These are phyloP conservation scores for Penicillium brevicompactum DNA, from an alignment of 2,329 filamentous ascomycete species.

Conservation along the genomic window DNA sequence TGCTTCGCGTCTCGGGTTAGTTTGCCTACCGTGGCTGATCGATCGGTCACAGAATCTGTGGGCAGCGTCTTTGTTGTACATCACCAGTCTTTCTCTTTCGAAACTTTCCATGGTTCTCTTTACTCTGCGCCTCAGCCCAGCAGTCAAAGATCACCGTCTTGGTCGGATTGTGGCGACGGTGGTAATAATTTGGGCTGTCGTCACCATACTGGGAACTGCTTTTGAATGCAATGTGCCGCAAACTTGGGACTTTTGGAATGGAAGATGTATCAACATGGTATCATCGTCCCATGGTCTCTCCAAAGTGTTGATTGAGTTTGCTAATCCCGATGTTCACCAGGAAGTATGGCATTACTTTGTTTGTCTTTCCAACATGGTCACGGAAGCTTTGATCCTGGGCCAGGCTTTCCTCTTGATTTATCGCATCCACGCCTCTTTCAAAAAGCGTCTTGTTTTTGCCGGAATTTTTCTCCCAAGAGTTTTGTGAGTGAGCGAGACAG, in stretches of 20 bases:
- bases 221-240: conserved; percentile 22
- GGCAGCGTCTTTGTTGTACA: conserved; percentile 21
- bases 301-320: no score
- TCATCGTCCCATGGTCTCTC: neutral
- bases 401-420: conserved; percentile 24
- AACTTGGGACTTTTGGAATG: conserved; percentile 22
- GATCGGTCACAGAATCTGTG: conserved; percentile 20
- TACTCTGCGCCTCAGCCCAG: conserved; percentile 22
- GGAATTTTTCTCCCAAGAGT: conserved; percentile 25
- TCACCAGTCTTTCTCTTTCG: conserved; percentile 23
- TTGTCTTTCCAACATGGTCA: conserved; percentile 22
- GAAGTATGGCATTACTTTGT: conserved; percentile 22
- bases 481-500: conserved; percentile 13
- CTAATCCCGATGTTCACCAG: neutral
- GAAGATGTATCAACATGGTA: conserved; percentile 23
- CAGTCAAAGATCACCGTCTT: conserved; percentile 17
- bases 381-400: conserved; percentile 21
- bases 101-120: conserved; percentile 28
- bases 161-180: conserved; percentile 14
- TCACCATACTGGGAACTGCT: conserved; percentile 18
- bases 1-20: neutral
- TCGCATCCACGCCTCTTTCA: conserved; percentile 22
- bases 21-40: neutral
- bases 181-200: conserved; percentile 15
- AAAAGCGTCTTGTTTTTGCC: conserved; percentile 20